phyloP scores from a whole-genome alignment of 2,329 filamentous ascomycete genomes.

The Calonectria leucothoes region DNA sequence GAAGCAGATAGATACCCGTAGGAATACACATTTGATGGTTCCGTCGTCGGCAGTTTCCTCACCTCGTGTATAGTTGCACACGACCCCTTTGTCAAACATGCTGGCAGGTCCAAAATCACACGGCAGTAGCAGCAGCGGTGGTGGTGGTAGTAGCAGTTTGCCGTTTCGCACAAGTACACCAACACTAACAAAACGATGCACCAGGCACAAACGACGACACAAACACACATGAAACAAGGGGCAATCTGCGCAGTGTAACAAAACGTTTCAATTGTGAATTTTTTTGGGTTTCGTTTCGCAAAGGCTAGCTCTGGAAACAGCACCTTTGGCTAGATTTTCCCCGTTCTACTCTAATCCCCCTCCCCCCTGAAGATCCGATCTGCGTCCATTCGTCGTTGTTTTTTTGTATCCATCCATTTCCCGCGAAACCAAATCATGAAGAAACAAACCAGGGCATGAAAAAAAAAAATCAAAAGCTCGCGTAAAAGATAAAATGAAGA shows the following conservation, averaged over 20 bases:
- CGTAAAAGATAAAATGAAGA: slow-evolving; percentile 25
- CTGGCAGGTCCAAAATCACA: neutral
- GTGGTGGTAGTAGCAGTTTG: too few species aligned
- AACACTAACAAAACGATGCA: slow-evolving; percentile 6
- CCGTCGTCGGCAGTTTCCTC: slow-evolving; percentile 29
- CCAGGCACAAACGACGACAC: slow-evolving; percentile 11
- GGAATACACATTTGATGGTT: slow-evolving; percentile 24
- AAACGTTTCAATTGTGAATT: slow-evolving; percentile 18
- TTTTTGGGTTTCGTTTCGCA: slow-evolving; percentile 7
- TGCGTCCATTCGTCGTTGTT: slow-evolving; percentile 13
- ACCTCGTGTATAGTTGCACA: slow-evolving; percentile 27
- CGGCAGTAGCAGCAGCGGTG: too few species aligned
- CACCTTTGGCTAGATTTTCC: neutral
- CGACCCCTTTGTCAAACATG: neutral
- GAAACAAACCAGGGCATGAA: neutral
- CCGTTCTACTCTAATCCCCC: neutral
- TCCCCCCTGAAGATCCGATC: neutral
- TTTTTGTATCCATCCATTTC: slow-evolving; percentile 23
- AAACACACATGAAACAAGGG: neutral
- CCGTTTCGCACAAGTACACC: neutral
- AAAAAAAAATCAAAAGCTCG: neutral
- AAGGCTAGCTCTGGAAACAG: slow-evolving; percentile 15
- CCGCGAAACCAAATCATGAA: slow-evolving; percentile 24
- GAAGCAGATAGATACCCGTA: slow-evolving; percentile 36
- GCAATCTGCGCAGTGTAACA: slow-evolving; percentile 16